Percentiles rank a stretch among this genome's conserved stretches.
phyloP scores from a whole-genome alignment of 1,139 yeast genomes.

The Sugiyamaella sp. region DNA sequence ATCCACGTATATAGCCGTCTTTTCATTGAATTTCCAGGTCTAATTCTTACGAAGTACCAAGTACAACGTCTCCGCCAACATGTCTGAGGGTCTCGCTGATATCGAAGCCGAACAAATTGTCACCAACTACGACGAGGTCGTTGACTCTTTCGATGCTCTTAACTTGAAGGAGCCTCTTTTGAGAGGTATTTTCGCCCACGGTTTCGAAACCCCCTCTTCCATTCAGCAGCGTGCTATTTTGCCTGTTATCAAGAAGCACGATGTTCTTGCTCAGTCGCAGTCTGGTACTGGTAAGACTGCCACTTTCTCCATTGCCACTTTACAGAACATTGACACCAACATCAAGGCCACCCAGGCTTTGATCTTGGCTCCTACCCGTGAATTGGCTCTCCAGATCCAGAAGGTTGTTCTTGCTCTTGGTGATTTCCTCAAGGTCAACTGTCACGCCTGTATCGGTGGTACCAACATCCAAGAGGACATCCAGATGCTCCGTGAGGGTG shows the following conservation, averaged over 20 bases:
- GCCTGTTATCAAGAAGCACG: conserved; percentile 96
- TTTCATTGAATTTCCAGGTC: background rate
- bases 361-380: conserved; percentile 98
- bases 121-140: conserved; percentile 97
- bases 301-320: conserved; percentile 95
- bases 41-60: background rate
- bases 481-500: conserved; percentile 89
- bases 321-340: conserved; percentile 79
- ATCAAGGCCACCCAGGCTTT: conserved; percentile 64
- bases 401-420: conserved; percentile 94
- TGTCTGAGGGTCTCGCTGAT: conserved; percentile 68
- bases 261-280: conserved; percentile 98
- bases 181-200: conserved; percentile 83
- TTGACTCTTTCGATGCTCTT: conserved; percentile 58
- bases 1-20: background rate
- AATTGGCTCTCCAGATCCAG: conserved; percentile 96
- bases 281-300: conserved; percentile 99
- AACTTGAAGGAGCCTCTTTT: conserved; percentile 48
- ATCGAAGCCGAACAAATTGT: conserved; percentile 84
- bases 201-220: conserved; percentile 97
- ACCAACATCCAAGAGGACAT: conserved; percentile 90
- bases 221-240: conserved; percentile 98
- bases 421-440: conserved; percentile 88
- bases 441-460: conserved; percentile 99
- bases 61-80: conserved; percentile 23